A percentile compares a stretch with the other conserved stretches of the same genome.
phyloP scores from a whole-genome alignment of 2,329 filamentous ascomycete genomes.

The Venturia oleaginea region DNA sequence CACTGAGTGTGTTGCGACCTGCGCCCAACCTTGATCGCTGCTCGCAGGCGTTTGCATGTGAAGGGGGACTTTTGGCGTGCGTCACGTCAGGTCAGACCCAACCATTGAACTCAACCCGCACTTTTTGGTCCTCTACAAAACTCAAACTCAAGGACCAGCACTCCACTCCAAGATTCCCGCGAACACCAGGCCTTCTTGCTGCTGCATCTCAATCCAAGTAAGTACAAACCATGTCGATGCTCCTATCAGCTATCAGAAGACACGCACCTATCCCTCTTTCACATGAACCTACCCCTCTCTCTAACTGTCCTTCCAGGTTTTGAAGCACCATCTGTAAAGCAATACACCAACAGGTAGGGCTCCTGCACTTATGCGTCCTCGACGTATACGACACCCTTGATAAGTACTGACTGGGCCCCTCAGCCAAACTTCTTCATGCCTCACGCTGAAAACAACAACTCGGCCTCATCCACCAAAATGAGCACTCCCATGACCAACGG shows the following conservation, averaged over 20 bases:
- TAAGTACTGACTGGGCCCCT: background rate
- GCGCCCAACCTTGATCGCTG: background rate
- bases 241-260: background rate
- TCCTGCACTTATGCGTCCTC: background rate
- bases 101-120: background rate
- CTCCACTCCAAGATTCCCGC: background rate
- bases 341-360: background rate
- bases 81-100: background rate
- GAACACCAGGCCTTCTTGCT: background rate
- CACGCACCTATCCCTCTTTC: background rate
- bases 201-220: background rate
- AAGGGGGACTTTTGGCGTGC: background rate
- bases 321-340: background rate
- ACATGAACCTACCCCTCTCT: background rate
- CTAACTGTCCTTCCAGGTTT: background rate
- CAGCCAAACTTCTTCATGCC: conserved; percentile 5
- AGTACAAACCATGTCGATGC: background rate
- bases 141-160: too few species aligned
- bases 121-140: background rate
- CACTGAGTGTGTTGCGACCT: background rate
- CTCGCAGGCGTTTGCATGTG: background rate
- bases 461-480: conserved; percentile 5
- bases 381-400: background rate
- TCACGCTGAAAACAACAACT: conserved; percentile 8
- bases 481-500: conserved; percentile 28